phyloP scores from a whole-genome alignment of 495 filamentous ascomycete species.

The Aspergillus sclerotiicarbonarius region DNA sequence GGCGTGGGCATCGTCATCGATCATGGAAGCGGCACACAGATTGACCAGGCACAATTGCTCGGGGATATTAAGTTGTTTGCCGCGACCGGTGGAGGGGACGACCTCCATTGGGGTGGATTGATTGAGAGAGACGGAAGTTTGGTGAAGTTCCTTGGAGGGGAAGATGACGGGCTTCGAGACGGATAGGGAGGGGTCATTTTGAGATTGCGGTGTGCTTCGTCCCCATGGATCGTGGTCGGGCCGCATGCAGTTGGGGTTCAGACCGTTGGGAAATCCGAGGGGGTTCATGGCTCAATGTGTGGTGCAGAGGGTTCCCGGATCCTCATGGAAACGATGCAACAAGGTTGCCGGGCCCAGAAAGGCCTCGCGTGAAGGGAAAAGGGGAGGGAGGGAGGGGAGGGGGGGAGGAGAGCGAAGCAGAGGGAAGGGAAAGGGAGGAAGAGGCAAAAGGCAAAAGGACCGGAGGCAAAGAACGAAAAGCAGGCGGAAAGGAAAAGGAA shows the following conservation, averaged over 20 bases:
- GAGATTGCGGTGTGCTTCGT: conserved; percentile 6
- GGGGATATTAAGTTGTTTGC: conserved; percentile 14
- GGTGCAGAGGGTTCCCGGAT: neutral
- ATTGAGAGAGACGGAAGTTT: neutral
- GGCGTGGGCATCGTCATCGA: conserved; percentile 9
- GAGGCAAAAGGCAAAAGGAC: neutral
- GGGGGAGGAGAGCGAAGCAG: neutral
- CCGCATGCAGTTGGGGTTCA: conserved; percentile 1
- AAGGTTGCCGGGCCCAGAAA: neutral
- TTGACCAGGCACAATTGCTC: conserved; percentile 22
- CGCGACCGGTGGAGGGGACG: conserved; percentile 13
- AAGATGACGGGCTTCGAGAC: neutral
- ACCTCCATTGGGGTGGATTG: neutral
- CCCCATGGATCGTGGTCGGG: conserved; percentile 5
- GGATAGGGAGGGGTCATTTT: conserved; percentile 1
- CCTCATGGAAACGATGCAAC: neutral
- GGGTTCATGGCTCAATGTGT: neutral
- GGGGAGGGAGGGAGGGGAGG: neutral
- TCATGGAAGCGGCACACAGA: conserved; percentile 18
- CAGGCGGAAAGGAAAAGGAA: neutral
- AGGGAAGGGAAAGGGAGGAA: neutral
- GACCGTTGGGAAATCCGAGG: neutral
- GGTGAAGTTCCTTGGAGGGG: neutral
- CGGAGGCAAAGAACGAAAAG: neutral
- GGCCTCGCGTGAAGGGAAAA: conserved; percentile 1